These are phyloP conservation scores for Penicillium hesseltinei DNA, from an alignment of 2,329 filamentous ascomycete genomes.

Conservation along the genomic window DNA sequence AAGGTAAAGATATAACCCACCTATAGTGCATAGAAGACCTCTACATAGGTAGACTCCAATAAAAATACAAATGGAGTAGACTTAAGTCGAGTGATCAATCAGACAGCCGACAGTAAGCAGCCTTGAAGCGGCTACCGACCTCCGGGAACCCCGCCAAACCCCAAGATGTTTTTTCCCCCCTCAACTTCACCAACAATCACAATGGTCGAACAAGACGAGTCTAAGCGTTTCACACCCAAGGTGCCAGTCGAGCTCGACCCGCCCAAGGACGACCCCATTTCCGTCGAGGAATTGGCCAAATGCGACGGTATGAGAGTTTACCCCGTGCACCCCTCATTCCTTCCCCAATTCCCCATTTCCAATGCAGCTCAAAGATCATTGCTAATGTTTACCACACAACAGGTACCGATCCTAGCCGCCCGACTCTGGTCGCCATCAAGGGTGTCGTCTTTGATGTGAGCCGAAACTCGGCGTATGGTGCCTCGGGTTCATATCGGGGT, in stretches of 20 bases:
- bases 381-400: background rate
- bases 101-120: constrained; percentile 16
- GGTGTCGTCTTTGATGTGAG: constrained; percentile 93
- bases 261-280: constrained; percentile 85
- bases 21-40: too few species aligned
- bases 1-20: background rate
- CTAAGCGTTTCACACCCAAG: constrained; percentile 44
- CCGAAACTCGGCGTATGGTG: constrained; percentile 81
- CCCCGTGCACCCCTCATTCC: background rate
- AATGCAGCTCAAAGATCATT: background rate
- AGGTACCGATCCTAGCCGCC: constrained; percentile 47
- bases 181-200: constrained; percentile 14
- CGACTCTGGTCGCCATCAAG: constrained; percentile 66
- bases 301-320: constrained; percentile 68
- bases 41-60: background rate
- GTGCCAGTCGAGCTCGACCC: constrained; percentile 61
- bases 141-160: constrained; percentile 16
- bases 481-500: constrained; percentile 84
- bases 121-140: background rate
- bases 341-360: background rate
- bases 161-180: constrained; percentile 25
- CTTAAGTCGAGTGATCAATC: constrained; percentile 9
- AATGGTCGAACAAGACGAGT: constrained; percentile 33
- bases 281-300: constrained; percentile 72
- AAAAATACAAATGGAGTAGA: background rate